These are phyloP conservation scores for Chalara sp. DNA, from an alignment of 2,329 filamentous ascomycete species.

Conservation along the genomic window DNA sequence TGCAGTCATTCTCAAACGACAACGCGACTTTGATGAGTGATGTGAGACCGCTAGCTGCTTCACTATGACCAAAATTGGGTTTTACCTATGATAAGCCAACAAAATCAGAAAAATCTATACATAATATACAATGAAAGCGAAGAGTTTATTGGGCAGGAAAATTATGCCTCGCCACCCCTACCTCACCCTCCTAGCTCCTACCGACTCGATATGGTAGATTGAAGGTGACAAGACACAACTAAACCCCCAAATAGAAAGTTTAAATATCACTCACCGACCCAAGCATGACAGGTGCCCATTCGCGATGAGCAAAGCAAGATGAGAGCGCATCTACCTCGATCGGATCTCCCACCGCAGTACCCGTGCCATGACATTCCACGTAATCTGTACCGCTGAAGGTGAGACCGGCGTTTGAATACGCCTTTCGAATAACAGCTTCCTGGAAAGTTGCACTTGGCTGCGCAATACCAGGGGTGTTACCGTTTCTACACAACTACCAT, in stretches of 20 bases:
- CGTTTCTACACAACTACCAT: background rate
- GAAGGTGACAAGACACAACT: too few relatives aligned
- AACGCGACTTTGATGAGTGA: background rate
- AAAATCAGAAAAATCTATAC: too few relatives aligned
- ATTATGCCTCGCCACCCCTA: too few relatives aligned
- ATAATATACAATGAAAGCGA: too few relatives aligned
- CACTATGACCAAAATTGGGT: conserved; percentile 18
- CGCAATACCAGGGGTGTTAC: background rate
- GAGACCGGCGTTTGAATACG: conserved; percentile 2
- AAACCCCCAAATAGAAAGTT: too few relatives aligned
- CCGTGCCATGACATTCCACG: conserved; percentile 12
- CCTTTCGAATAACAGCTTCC: conserved; percentile 19
- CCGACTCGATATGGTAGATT: too few relatives aligned
- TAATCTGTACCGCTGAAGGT: conserved; percentile 10
- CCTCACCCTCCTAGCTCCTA: too few relatives aligned
- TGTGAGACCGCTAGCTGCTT: conserved; percentile 10
- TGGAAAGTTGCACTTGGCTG: background rate
- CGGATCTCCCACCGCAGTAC: conserved; percentile 9
- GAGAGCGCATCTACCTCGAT: conserved; percentile 2
- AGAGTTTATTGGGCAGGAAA: too few relatives aligned
- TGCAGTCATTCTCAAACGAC: background rate
- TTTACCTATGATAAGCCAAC: too few relatives aligned
- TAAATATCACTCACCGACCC: too few relatives aligned
- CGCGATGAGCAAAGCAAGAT: too few relatives aligned
- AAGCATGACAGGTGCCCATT: too few relatives aligned